Percentiles rank a stretch among this genome's conserved stretches.
Conservation (phyloP, 2,329 filamentous ascomycete species). For the Colletotrichum sp. region DNA sequence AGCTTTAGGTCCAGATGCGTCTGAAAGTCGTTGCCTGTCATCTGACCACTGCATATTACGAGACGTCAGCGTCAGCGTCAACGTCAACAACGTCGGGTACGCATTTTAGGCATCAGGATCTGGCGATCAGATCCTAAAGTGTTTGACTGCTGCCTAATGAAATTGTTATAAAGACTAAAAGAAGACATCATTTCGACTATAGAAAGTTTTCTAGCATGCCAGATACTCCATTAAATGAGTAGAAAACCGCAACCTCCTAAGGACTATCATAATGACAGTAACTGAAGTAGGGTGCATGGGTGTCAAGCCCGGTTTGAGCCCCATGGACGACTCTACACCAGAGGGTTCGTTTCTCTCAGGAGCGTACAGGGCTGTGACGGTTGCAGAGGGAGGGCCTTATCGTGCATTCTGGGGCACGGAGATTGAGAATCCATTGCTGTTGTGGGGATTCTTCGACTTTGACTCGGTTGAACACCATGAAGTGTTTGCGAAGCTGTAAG, state of each 20-base stretch:
- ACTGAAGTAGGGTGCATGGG: conserved; percentile 25
- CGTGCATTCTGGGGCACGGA: conserved; percentile 26
- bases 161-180: neutral
- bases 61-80: neutral
- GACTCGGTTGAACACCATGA: conserved; percentile 28
- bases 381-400: conserved; percentile 23
- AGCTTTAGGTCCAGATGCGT: neutral
- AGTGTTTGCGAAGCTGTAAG: conserved; percentile 25
- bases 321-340: conserved; percentile 23
- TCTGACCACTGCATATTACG: neutral
- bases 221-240: neutral
- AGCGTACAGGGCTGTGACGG: conserved; percentile 17
- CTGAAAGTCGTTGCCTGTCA: neutral
- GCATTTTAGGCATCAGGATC: neutral
- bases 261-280: conserved; percentile 4
- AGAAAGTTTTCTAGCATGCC: neutral
- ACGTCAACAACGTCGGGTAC: neutral
- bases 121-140: neutral
- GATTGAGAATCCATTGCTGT: conserved; percentile 22
- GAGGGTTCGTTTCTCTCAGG: conserved; percentile 21
- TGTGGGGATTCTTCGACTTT: conserved; percentile 31
- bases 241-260: neutral
- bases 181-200: neutral
- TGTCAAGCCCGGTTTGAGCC: conserved; percentile 22
- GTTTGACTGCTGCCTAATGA: neutral